Base-by-base conservation (phyloP, 495 filamentous ascomycete genomes). In the Amniculicola lignicola region DNA sequence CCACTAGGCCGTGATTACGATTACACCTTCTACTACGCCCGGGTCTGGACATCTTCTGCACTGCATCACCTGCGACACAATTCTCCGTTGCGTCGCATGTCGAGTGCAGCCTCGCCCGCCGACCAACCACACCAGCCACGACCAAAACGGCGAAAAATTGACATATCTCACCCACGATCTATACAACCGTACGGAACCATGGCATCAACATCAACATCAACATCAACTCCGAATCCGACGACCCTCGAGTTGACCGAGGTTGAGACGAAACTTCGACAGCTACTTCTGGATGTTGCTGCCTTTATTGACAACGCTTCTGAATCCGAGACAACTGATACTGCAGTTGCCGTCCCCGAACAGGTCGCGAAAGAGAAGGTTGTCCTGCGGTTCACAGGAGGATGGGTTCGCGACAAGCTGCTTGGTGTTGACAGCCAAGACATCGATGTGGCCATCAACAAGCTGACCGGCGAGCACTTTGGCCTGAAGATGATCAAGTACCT, bases 391-490 rank as follows among this genome's bases (percentile, higher is more conserved):
- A 91, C 94, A 11, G 93, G 93, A 35, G 93, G 93, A n/a, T 99
- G 93, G 93, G 94, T 99, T 23, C 84, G 93, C 33, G 93, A 99
- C 76, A 97, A 96, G 76, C 79, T 99, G 7, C 78, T 99, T 1
- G 87, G 85, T 7, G 73, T 84, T 22, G 74, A 72, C 25, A 93
- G 89, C 67, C 80, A 94, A 67, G 93, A 99, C 62, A 95, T 99
- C 58, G 93, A 99, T 66, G 87, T 92, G 31, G 89, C 87, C 23
- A 95, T 99, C 73, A 93, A 92, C 74, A 85, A 79, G 45, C 93
- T 96, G 90, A 97, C 91, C 0, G 93, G 93, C 37, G 85, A 85
- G 62, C 77, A 85, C 22, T 97, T 96, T 67, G 83, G 81, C 2
- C 70, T 75, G 28, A 77, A 80, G n/a, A 69, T 86, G 47, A 82